These are phyloP conservation scores for Dendrobium chrysotoxum DNA, from an alignment of 106 monocot species.

Conservation along the genomic window DNA sequence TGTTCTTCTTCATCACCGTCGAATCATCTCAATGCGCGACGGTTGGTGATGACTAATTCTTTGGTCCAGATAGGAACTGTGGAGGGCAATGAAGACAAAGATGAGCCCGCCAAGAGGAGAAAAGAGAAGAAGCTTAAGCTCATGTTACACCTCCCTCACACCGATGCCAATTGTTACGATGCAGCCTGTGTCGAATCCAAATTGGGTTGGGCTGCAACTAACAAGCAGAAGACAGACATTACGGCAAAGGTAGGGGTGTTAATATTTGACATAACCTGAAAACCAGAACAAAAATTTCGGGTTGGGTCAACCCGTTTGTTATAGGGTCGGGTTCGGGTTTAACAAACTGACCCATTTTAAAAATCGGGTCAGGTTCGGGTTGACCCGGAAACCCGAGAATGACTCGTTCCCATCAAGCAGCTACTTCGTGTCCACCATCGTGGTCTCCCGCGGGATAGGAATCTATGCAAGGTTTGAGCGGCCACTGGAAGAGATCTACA, in stretches of 20 bases:
- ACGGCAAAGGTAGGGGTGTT: conserved; percentile 16
- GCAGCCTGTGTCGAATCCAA: conserved; percentile 25
- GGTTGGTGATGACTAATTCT: conserved; percentile 44
- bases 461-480: conserved; percentile 14
- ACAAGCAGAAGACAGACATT: conserved; percentile 38
- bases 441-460: no score
- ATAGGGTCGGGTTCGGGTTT: no score
- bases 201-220: conserved; percentile 14
- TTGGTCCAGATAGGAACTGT: conserved; percentile 37
- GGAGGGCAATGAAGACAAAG: conserved; percentile 33
- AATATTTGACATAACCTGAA: no score
- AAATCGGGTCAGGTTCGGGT: no score
- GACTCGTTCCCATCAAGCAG: no score
- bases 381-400: no score
- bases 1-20: conserved; percentile 37
- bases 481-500: conserved; percentile 75
- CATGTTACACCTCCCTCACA: conserved; percentile 30
- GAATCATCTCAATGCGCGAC: conserved; percentile 20
- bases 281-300: no score
- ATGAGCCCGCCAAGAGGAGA: conserved; percentile 20
- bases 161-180: conserved; percentile 6
- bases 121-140: conserved; percentile 89
- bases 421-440: no score
- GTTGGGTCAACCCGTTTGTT: no score
- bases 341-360: no score